phyloP scores from a whole-genome alignment of 495 filamentous ascomycete species.

The Pyronema omphalodes region DNA sequence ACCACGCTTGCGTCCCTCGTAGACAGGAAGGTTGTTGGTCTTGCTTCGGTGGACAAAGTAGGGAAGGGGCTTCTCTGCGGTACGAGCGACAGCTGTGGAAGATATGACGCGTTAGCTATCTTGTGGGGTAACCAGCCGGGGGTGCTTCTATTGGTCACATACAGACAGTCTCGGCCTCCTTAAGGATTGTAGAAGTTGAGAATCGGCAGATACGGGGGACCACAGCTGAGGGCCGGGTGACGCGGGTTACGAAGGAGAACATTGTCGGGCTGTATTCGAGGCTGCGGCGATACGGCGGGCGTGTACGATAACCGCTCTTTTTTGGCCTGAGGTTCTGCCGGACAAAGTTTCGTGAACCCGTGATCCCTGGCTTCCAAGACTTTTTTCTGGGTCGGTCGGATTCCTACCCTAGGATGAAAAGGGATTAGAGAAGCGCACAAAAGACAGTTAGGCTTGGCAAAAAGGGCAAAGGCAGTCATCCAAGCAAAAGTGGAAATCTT shows the following conservation, averaged over 20 bases:
- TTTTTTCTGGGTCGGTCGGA: too few species aligned
- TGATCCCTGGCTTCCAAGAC: too few species aligned
- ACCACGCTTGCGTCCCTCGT: constrained; percentile 51
- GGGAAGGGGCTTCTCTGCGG: constrained; percentile 29
- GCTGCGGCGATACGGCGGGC: too few species aligned
- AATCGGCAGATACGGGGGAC: neutral
- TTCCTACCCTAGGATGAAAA: too few species aligned
- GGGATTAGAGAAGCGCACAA: too few species aligned
- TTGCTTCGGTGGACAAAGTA: constrained; percentile 59
- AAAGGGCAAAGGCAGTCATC: constrained; percentile 3
- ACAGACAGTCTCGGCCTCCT: neutral
- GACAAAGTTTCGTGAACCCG: too few species aligned
- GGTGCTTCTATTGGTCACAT: neutral
- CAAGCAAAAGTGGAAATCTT: neutral
- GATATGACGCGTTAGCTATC: neutral
- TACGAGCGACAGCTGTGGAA: neutral
- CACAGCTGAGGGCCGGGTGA: too few species aligned
- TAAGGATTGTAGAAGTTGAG: neutral
- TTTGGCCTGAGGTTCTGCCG: too few species aligned
- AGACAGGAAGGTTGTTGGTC: constrained; percentile 61
- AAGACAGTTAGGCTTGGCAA: too few species aligned
- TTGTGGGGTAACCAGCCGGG: neutral
- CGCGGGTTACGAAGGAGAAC: too few species aligned
- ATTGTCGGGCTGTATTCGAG: too few species aligned
- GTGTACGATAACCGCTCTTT: too few species aligned